Conservation (phyloP, 257 asterid species). For the Solanum peruvianum region DNA sequence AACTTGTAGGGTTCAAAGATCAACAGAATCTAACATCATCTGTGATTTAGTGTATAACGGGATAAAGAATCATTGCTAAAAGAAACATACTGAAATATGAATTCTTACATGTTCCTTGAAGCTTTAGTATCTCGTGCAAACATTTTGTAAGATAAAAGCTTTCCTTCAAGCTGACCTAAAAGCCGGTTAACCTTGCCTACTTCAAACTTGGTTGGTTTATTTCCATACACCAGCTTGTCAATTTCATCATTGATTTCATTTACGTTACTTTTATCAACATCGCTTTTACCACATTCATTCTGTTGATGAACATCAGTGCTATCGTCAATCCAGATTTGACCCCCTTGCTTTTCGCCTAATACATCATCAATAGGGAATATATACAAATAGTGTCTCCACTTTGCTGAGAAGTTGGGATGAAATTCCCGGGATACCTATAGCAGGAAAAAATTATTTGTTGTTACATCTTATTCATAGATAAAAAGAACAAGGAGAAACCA, state of each 20-base stretch:
- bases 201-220: slow-evolving; percentile 48
- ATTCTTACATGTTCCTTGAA: slow-evolving; percentile 70
- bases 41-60: background rate
- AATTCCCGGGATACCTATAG: slow-evolving; percentile 76
- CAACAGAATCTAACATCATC: background rate
- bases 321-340: slow-evolving; percentile 8
- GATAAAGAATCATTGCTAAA: background rate
- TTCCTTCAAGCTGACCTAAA: slow-evolving; percentile 76
- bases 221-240: slow-evolving; percentile 24
- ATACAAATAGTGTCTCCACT: slow-evolving; percentile 92
- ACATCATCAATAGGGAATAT: slow-evolving; percentile 60
- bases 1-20: background rate
- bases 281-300: slow-evolving; percentile 10
- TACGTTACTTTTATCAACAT: slow-evolving; percentile 13
- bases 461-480: background rate
- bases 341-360: slow-evolving; percentile 14
- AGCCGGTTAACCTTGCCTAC: slow-evolving; percentile 59
- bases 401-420: slow-evolving; percentile 97
- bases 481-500: background rate
- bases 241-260: slow-evolving; percentile 12
- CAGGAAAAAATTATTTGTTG: background rate
- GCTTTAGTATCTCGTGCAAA: slow-evolving; percentile 97
- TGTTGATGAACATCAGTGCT: slow-evolving; percentile 10
- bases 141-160: slow-evolving; percentile 74
- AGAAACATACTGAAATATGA: background rate